Evolutionary conservation across 768 basidiomycete species (phyloP), one percentile per base, ranked within the genome.

Genomic region (Gymnopilus junonius): DNA sequence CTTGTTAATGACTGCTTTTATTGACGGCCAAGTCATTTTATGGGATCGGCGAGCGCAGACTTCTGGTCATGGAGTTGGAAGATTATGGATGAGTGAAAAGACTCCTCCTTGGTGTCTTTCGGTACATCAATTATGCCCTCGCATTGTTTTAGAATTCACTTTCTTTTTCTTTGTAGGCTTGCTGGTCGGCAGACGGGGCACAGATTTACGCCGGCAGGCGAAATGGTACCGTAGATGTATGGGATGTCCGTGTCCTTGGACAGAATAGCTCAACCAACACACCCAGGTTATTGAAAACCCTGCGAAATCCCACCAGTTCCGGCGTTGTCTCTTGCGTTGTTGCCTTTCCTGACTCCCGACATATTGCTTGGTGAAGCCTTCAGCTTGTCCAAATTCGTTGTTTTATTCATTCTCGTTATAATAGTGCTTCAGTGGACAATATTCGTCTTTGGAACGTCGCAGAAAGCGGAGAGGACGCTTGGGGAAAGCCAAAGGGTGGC

Each of bases 21-120:
- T 97, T 67, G 96, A 99, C 69, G 97, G 97, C 1, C 93, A 96
- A 72, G 85, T 98, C 15, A 85, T 95, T 50, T 74, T 99, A 12
- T 97, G 97, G 91, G 97, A 99, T 73, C 85, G 89, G 70, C 80
- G 97, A 65, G 86, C 85, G 34, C 80, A 88, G 58, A 81, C 81
- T 7, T 77, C 84, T 39, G 87, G 90, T 29, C 79, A 74, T 40
- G 92, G 94, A 6, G 91, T 95, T 1, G 95, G 94, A 31, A 80
- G 94, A 67, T 77, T 98, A 58, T 91, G 91, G 86, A 88, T 94
- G 82, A 90, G 89, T 70, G 95, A 96, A 66, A 95, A 93, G 76
- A 94, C 93, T 21, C 94, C 94, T 31, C 94, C 94, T 11, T 98
- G 95, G 95, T 97, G 95, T 76, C 85, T 97, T 70, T 95, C 95